Conservation (phyloP, 2,329 filamentous ascomycete genomes). For the Corinectria fuckeliana region DNA sequence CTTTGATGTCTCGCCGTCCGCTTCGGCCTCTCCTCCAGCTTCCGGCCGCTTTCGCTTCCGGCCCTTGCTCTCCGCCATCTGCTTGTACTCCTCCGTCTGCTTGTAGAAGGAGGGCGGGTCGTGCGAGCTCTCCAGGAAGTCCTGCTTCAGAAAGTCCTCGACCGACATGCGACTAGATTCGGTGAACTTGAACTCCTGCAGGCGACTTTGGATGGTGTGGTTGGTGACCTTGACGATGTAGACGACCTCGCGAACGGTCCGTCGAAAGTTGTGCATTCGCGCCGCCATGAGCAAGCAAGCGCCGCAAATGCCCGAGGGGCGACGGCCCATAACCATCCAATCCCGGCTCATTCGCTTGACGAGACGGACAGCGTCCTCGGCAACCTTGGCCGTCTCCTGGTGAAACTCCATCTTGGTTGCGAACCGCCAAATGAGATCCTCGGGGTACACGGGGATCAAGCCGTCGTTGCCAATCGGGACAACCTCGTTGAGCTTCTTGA, state of each 20-base stretch:
- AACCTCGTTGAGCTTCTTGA: conserved; percentile 80
- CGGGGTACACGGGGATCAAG: conserved; percentile 76
- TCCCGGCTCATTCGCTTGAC: conserved; percentile 93
- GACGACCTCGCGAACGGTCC: conserved; percentile 93
- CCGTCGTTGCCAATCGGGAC: conserved; percentile 72
- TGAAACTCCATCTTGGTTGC: conserved; percentile 92
- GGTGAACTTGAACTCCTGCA: conserved; percentile 90
- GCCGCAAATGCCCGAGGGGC: conserved; percentile 92
- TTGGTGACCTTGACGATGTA: conserved; percentile 98
- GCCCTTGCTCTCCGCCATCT: conserved; percentile 57
- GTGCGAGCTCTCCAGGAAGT: conserved; percentile 74
- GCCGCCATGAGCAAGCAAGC: conserved; percentile 94
- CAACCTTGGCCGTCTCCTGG: conserved; percentile 80
- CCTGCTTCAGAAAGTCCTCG: conserved; percentile 78
- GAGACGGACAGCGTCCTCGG: conserved; percentile 85
- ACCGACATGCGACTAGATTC: conserved; percentile 86
- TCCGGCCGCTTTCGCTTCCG: conserved; percentile 53
- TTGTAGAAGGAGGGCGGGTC: conserved; percentile 86
- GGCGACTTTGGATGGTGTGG: conserved; percentile 86
- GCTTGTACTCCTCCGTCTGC: conserved; percentile 65
- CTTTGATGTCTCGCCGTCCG: conserved; percentile 20
- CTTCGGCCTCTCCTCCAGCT: conserved; percentile 40
- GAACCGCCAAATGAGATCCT: conserved; percentile 91
- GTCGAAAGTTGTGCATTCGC: conserved; percentile 96
- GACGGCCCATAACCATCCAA: conserved; percentile 95